phyloP scores from a whole-genome alignment of 108 stramenopile genomes.

The Cyclotella choctawhatcheeana region DNA sequence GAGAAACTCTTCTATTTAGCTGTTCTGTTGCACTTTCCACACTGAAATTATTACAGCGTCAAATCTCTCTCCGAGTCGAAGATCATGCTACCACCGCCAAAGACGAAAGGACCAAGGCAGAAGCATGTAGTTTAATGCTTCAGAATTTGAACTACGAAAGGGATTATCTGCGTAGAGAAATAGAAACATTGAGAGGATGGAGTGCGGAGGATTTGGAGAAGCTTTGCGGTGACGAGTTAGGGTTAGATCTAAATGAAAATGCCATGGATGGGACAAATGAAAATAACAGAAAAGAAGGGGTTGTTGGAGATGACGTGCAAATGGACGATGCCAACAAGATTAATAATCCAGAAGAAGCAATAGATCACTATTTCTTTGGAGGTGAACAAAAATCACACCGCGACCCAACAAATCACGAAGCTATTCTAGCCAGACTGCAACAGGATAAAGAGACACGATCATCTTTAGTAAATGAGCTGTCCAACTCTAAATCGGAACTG shows the following conservation, averaged over 20 bases:
- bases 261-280: background rate
- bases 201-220: slow-evolving; percentile 35
- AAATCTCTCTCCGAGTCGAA: slow-evolving; percentile 38
- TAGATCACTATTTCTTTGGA: slow-evolving; percentile 34
- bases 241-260: slow-evolving; percentile 4
- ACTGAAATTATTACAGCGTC: slow-evolving; percentile 48
- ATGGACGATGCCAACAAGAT: slow-evolving; percentile 20
- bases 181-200: slow-evolving; percentile 20
- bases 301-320: slow-evolving; percentile 9
- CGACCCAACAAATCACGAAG: slow-evolving; percentile 40
- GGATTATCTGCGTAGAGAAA: slow-evolving; percentile 40
- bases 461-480: slow-evolving; percentile 34
- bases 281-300: background rate
- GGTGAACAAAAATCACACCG: slow-evolving; percentile 26
- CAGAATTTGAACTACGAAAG: slow-evolving; percentile 51
- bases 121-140: slow-evolving; percentile 28
- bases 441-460: slow-evolving; percentile 41
- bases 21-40: slow-evolving; percentile 28
- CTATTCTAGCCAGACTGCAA: slow-evolving; percentile 36
- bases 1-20: slow-evolving; percentile 10
- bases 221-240: slow-evolving; percentile 45
- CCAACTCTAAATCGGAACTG: slow-evolving; percentile 45
- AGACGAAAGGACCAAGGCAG: slow-evolving; percentile 26
- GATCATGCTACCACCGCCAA: slow-evolving; percentile 18
- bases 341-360: slow-evolving; percentile 33